phyloP scores from a whole-genome alignment of 306 rosid species.

The Delonix regia region DNA sequence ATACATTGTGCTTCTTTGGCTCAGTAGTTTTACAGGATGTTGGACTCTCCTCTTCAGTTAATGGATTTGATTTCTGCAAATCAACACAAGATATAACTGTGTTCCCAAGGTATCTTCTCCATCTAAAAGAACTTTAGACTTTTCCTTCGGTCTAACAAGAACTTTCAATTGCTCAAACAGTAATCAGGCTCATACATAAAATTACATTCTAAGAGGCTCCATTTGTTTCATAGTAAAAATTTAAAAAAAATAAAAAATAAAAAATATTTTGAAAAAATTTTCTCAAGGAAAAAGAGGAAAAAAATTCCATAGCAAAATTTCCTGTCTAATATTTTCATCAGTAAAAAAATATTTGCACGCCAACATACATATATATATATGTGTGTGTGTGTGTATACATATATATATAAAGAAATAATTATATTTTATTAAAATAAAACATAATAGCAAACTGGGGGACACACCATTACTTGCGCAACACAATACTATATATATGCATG shows the following conservation, averaged over 20 bases:
- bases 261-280: not conserved
- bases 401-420: no score
- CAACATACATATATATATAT: no score
- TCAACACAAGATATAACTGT: conserved; percentile 27
- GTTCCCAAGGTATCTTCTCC: not conserved
- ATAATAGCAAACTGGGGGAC: no score
- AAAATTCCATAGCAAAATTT: not conserved
- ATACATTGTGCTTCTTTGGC: conserved; percentile 59
- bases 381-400: no score
- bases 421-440: no score
- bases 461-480: no score
- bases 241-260: no score
- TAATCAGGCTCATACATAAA: conserved; percentile 8
- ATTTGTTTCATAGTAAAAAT: not conserved
- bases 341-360: no score
- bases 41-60: conserved; percentile 54
- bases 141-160: not conserved
- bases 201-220: not conserved
- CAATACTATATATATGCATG: no score
- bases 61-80: conserved; percentile 82
- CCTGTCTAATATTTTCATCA: no score
- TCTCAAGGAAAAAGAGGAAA: not conserved
- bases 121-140: not conserved
- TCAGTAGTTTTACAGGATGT: conserved; percentile 33
- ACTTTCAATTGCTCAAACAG: conserved; percentile 9